A percentile compares a stretch with the other conserved stretches of the same genome.
Conservation (phyloP, 176 grass and related monocot genomes). For the Zoysia japonica region DNA sequence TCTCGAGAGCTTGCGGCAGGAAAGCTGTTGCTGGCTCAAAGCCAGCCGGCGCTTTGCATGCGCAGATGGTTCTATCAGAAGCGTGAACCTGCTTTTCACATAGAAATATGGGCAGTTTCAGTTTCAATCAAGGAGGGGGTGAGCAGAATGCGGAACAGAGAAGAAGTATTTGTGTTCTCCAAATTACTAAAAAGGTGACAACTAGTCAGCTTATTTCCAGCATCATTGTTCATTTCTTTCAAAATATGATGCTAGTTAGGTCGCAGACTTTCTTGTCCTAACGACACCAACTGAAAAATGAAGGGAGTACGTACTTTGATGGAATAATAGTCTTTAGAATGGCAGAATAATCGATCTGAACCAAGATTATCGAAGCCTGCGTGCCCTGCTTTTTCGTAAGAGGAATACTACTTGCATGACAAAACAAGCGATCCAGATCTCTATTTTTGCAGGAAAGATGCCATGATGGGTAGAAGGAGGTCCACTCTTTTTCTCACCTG, state of each 20-base stretch:
- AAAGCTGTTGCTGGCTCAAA: slow-evolving; percentile 40
- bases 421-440: slow-evolving; percentile 44
- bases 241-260: background rate
- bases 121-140: slow-evolving; percentile 7
- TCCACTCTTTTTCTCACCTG: slow-evolving; percentile 27
- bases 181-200: slow-evolving; percentile 6
- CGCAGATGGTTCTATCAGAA: slow-evolving; percentile 16
- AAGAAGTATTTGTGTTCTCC: slow-evolving; percentile 19
- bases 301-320: no score
- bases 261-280: background rate
- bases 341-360: slow-evolving; percentile 24
- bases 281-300: no score
- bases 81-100: slow-evolving; percentile 37
- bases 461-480: slow-evolving; percentile 43
- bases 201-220: background rate
- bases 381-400: background rate
- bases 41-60: slow-evolving; percentile 19
- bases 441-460: slow-evolving; percentile 39
- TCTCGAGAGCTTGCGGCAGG: slow-evolving; percentile 7
- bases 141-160: slow-evolving; percentile 9
- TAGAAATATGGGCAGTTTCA: slow-evolving; percentile 37
- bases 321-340: background rate
- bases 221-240: background rate
- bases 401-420: background rate
- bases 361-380: background rate